Base-by-base conservation (phyloP, 2,329 filamentous ascomycete species). In the Rhynchosporium agropyri region DNA sequence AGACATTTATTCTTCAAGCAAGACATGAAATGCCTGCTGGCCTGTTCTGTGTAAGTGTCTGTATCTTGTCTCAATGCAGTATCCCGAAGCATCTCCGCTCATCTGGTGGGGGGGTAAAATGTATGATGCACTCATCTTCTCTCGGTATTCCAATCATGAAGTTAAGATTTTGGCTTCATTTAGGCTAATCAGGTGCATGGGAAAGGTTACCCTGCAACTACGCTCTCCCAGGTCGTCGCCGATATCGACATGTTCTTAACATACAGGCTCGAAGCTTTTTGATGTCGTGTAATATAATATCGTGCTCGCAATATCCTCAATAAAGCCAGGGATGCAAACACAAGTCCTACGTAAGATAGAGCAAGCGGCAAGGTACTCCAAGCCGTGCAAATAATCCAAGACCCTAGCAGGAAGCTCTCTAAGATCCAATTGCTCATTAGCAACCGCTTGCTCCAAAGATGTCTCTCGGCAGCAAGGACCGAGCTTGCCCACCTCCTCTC, bases 91-190 rank as follows among this genome's bases (percentile, higher is more conserved):
- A 53, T 33, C 31, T 20, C 31, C 31, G 31, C 15, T 53, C 31
- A 15, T 53, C n/a, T 53, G n/a, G 49, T 40, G 31, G 31, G 31
- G 49, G 49, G 15, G 2, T 20, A 20, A 20, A 20, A 20, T 38
- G 10, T n/a, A 38, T n/a, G 49, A 36, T 36, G 31, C 49, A 53
- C 4, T 36, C 29, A 36, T 38, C 49, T 31, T 7, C 38, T 53
- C 49, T 53, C 49, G 31, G 49, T 38, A 53, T 53, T 53, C 49
- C 31, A 51, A 5, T 33, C 48, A 51, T 7, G 28, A 51, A 51
- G 9, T 51, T 7, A 13, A 38, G 49, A 36, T 20, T 36, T 38
- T 6, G 36, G 15, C 49, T 36, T 53, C 49, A 26, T 38, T 53
- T 31, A 53, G 49, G 49, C 49, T 53, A 15, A 50, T 50, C 20